Base-by-base conservation (phyloP, 2,329 filamentous ascomycete genomes). In the Tolypocladium cylindrosporum region DNA sequence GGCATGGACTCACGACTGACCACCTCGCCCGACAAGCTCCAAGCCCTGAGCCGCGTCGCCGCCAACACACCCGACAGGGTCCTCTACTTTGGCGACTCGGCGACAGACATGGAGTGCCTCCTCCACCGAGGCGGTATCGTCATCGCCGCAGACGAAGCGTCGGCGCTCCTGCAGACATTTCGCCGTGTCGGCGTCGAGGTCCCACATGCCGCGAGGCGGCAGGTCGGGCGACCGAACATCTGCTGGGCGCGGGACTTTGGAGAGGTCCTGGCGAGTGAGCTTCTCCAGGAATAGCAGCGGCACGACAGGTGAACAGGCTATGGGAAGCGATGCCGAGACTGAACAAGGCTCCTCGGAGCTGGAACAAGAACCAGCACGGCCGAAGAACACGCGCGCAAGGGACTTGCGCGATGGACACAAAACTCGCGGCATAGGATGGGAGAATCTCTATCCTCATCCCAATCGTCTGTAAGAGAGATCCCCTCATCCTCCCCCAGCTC, bases 21-120 rank as follows among this genome's bases (percentile, higher is more conserved):
- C 27, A 78, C 77, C 41, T 76, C 75, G 2, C 58, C 65, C 8
- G 79, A 82, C 65, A 83, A 83, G 69, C 63, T 75, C 21, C 67
- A 70, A 13, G 76, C 72, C 3, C 63, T 81, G 59, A 57, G 66
- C n/a, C 63, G 68, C 8, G 61, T 75, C 39, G 60, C 57, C 8
- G 64, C 64, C 53, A 54, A 9, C 14, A 55, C 57, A 14, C 61
- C 65, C 5, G 61, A 58, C 1, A 57, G 62, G 57, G 64, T 72
- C n/a, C 66, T 81, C n/a, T 85, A 84, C 68, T 77, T 83, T 65
- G 82, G 82, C 9, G 82, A 85, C 65, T 83, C 81, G 36, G 74
- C 75, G 2, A 84, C 81, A 1, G 82, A 85, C 65, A 67, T 84
- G 58, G 76, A 78, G 64, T 84, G 81, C 59, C 67, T 85, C 42